phyloP scores from a whole-genome alignment of 768 basidiomycete genomes.

The Russula griseocarnosa region DNA sequence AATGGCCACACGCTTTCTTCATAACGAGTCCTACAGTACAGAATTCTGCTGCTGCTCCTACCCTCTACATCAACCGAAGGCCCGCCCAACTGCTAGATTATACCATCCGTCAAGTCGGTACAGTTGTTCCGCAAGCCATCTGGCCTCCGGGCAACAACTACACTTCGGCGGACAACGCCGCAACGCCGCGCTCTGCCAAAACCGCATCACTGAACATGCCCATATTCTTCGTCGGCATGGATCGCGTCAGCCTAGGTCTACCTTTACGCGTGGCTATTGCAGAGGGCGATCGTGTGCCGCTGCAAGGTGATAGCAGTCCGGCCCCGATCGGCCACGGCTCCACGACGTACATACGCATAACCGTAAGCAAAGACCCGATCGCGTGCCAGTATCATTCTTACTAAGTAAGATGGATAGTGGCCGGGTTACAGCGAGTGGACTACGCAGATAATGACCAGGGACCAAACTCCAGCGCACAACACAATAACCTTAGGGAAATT shows the following conservation, averaged over 20 bases:
- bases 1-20: conserved; percentile 9
- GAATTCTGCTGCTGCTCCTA: neutral
- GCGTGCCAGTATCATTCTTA: neutral
- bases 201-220: conserved; percentile 11
- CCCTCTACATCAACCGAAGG: neutral
- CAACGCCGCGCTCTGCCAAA: neutral
- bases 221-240: conserved; percentile 7
- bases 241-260: neutral
- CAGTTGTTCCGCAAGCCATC: conserved; percentile 14
- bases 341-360: conserved; percentile 13
- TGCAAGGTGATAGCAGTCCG: neutral
- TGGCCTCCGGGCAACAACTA: conserved; percentile 3
- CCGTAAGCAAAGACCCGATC: neutral
- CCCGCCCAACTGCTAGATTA: conserved; percentile 11
- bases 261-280: neutral
- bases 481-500: conserved; percentile 9
- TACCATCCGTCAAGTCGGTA: neutral
- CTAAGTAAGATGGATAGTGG: conserved; percentile 13
- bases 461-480: conserved; percentile 10
- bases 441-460: conserved; percentile 18
- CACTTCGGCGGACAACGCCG: neutral
- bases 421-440: conserved; percentile 14
- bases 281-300: neutral
- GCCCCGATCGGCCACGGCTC: conserved; percentile 1
- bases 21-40: neutral